These are phyloP conservation scores for Flagelloscypha sp. DNA, from an alignment of 768 basidiomycete genomes.

Conservation along the genomic window DNA sequence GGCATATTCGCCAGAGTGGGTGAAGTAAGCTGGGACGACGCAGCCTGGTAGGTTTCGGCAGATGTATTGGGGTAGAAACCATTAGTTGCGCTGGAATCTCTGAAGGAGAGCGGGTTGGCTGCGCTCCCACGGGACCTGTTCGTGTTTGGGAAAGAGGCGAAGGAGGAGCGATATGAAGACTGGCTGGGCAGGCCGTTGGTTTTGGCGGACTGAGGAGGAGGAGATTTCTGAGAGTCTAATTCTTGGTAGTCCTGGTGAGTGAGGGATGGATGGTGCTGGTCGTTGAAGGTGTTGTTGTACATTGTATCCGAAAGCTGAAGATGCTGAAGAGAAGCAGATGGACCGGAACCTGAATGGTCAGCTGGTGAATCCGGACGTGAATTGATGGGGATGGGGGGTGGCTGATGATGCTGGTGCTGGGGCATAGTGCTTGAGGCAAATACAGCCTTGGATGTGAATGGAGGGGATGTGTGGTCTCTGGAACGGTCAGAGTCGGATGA, in stretches of 20 bases:
- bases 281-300: constrained; percentile 28
- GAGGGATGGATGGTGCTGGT: constrained; percentile 29
- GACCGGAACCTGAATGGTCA: constrained; percentile 27
- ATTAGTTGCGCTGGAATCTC: constrained; percentile 19
- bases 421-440: constrained; percentile 52
- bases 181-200: constrained; percentile 24
- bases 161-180: constrained; percentile 23
- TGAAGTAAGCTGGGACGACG: constrained; percentile 27
- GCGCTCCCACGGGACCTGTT: constrained; percentile 32
- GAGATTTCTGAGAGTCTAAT: constrained; percentile 25
- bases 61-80: constrained; percentile 23
- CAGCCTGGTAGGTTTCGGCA: constrained; percentile 27
- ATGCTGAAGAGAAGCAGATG: constrained; percentile 25
- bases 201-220: constrained; percentile 23
- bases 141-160: constrained; percentile 33
- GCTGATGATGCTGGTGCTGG: constrained; percentile 38
- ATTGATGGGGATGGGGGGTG: constrained; percentile 24
- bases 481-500: constrained; percentile 49
- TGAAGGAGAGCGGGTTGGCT: constrained; percentile 24
- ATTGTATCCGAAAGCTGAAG: constrained; percentile 25
- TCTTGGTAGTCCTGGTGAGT: constrained; percentile 28
- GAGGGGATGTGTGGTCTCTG: constrained; percentile 37
- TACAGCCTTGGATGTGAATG: constrained; percentile 44
- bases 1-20: constrained; percentile 30
- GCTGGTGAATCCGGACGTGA: constrained; percentile 46